Conservation (phyloP, 148 eudicot species). For the Cornus kousa region DNA sequence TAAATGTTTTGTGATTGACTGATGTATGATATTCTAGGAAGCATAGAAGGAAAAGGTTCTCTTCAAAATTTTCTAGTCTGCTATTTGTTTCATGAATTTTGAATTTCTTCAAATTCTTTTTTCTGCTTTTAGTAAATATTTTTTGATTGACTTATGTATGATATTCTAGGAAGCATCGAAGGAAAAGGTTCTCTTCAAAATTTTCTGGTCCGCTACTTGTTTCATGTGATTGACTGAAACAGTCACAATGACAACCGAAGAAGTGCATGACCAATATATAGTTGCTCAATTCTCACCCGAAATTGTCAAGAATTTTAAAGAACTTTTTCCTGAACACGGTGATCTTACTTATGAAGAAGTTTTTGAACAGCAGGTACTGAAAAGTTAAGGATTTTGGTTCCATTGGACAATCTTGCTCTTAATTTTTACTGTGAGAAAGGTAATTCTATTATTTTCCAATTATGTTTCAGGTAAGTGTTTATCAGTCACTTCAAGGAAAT, state of each 20-base stretch:
- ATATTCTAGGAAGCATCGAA: no score
- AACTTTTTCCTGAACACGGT: background rate
- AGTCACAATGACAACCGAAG: background rate
- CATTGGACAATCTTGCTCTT: background rate
- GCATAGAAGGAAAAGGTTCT: no score
- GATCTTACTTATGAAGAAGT: conserved; percentile 31
- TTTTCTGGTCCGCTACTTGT: background rate
- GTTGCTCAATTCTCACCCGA: background rate
- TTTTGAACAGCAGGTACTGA: background rate
- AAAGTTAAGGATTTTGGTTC: background rate
- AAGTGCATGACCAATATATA: background rate
- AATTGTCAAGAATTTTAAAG: background rate
- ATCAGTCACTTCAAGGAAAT: conserved; percentile 43
- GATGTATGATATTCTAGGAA: no score
- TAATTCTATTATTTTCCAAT: background rate
- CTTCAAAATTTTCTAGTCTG: no score
- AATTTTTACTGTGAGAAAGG: background rate
- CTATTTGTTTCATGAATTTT: background rate
- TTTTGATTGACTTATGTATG: background rate
- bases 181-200: no score
- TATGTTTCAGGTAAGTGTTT: conserved; percentile 23
- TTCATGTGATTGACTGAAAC: background rate
- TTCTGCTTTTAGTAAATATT: background rate
- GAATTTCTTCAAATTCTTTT: background rate
- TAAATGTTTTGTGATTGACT: background rate